Percentiles rank a stretch among this genome's conserved stretches.
Evolutionary conservation across 2,329 filamentous ascomycete species (phyloP).

Genomic region (Didymella exigua): DNA sequence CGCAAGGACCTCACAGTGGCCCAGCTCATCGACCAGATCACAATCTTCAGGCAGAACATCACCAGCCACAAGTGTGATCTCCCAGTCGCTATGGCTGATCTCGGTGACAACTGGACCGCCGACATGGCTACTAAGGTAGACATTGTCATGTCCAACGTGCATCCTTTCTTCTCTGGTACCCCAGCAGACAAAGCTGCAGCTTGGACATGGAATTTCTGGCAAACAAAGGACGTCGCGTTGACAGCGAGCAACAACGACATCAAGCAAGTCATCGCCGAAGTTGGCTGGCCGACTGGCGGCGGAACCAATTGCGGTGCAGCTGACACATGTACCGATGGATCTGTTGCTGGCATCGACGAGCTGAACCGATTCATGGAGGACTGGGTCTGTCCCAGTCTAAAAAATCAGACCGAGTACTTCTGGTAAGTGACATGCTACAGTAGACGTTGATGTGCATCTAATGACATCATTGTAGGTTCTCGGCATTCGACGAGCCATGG

Average conservation of each 20-base stretch:
- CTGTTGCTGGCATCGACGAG: slow-evolving; percentile 77
- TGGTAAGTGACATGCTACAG: slow-evolving; percentile 63
- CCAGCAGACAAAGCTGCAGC: slow-evolving; percentile 68
- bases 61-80: slow-evolving; percentile 69
- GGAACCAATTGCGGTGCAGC: slow-evolving; percentile 75
- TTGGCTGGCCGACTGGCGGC: slow-evolving; percentile 86
- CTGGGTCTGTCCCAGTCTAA: slow-evolving; percentile 81
- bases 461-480: slow-evolving; percentile 64
- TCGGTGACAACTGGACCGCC: slow-evolving; percentile 84
- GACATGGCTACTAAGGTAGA: slow-evolving; percentile 74
- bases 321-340: slow-evolving; percentile 65
- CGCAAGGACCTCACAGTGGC: slow-evolving; percentile 69
- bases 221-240: slow-evolving; percentile 67
- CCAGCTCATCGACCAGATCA: slow-evolving; percentile 68
- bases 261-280: slow-evolving; percentile 85
- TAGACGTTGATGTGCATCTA: not conserved
- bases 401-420: slow-evolving; percentile 89
- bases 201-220: slow-evolving; percentile 88
- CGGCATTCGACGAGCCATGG: slow-evolving; percentile 97
- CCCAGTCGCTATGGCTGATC: slow-evolving; percentile 83
- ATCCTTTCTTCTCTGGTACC: slow-evolving; percentile 91
- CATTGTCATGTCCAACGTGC: slow-evolving; percentile 94
- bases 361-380: slow-evolving; percentile 85
- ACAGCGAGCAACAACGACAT: slow-evolving; percentile 56
- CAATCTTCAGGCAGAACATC: slow-evolving; percentile 70